Conservation (phyloP, 208 protist genomes). For the Leishmania arabica region DNA sequence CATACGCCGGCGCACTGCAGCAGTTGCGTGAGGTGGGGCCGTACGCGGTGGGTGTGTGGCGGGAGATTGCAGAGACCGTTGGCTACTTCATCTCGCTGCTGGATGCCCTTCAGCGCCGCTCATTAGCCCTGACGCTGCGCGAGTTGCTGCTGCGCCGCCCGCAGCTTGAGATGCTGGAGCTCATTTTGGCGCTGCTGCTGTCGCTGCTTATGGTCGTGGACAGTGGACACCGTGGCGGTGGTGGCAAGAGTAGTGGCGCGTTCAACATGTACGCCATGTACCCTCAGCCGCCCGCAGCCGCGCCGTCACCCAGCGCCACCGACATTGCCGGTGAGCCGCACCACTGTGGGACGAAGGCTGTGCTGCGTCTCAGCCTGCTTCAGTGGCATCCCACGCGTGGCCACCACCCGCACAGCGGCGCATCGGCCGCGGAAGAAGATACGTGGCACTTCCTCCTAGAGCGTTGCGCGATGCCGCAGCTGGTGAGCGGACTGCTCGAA, state of each 20-base stretch:
- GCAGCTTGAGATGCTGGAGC: slow-evolving; percentile 36
- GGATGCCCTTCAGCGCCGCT: slow-evolving; percentile 59
- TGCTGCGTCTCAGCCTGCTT: slow-evolving; percentile 19
- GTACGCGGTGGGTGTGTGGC: slow-evolving; percentile 41
- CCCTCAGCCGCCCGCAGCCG: slow-evolving; percentile 18
- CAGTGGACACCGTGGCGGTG: neutral
- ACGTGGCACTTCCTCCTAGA: slow-evolving; percentile 29
- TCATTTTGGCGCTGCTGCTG: slow-evolving; percentile 48
- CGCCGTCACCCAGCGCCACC: neutral
- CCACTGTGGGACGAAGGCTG: neutral
- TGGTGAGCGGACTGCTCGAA: slow-evolving; percentile 36
- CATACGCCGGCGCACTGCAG: slow-evolving; percentile 38
- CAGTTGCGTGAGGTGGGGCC: slow-evolving; percentile 12
- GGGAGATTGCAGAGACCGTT: slow-evolving; percentile 42
- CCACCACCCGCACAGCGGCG: neutral
- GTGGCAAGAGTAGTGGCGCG: neutral
- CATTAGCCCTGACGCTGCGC: slow-evolving; percentile 47
- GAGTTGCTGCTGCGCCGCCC: slow-evolving; percentile 36
- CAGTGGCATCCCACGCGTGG: slow-evolving; percentile 18
- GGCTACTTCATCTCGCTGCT: slow-evolving; percentile 48
- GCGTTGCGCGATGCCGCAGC: slow-evolving; percentile 43
- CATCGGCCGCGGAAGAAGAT: slow-evolving; percentile 3
- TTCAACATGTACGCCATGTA: slow-evolving; percentile 37
- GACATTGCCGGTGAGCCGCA: neutral
- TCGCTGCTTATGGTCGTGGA: slow-evolving; percentile 22